A percentile compares a stretch with the other conserved stretches of the same genome.
Evolutionary conservation across 2,329 filamentous ascomycete species (phyloP).

Genomic region (Beauveria medogensis): DNA sequence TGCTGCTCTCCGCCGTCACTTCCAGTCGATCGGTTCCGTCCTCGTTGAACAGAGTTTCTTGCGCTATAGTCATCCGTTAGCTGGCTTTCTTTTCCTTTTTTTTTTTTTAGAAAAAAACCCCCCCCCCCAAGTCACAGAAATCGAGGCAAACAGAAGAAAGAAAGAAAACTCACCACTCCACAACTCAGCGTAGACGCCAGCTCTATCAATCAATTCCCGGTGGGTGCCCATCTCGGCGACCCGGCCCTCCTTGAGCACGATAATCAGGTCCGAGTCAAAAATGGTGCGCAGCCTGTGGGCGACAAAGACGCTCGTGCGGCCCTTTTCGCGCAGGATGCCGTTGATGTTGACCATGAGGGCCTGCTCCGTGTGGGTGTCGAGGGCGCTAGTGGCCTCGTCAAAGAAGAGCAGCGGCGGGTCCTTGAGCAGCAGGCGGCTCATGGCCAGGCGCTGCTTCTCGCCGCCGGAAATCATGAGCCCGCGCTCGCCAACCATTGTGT

Average conservation of each 20-base stretch:
- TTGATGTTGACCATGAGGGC: slow-evolving; percentile 88
- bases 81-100: neutral
- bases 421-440: slow-evolving; percentile 77
- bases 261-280: slow-evolving; percentile 86
- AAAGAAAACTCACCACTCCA: slow-evolving; percentile 65
- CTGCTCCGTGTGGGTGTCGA: slow-evolving; percentile 92
- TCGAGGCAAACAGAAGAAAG: neutral
- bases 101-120: neutral
- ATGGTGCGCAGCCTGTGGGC: slow-evolving; percentile 90
- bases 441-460: slow-evolving; percentile 84
- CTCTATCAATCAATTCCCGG: slow-evolving; percentile 67
- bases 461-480: slow-evolving; percentile 96
- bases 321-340: slow-evolving; percentile 80
- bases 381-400: slow-evolving; percentile 85
- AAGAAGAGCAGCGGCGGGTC: slow-evolving; percentile 89
- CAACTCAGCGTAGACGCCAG: slow-evolving; percentile 77
- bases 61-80: slow-evolving; percentile 35
- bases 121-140: neutral
- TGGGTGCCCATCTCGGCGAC: slow-evolving; percentile 91
- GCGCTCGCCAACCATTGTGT: slow-evolving; percentile 85
- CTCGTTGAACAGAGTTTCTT: slow-evolving; percentile 51
- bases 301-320: slow-evolving; percentile 86
- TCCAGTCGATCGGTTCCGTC: slow-evolving; percentile 29
- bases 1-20: slow-evolving; percentile 13
- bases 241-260: slow-evolving; percentile 74